Base-by-base conservation (phyloP, 1,284 basidiomycete species). In the Puccinia triticina region DNA sequence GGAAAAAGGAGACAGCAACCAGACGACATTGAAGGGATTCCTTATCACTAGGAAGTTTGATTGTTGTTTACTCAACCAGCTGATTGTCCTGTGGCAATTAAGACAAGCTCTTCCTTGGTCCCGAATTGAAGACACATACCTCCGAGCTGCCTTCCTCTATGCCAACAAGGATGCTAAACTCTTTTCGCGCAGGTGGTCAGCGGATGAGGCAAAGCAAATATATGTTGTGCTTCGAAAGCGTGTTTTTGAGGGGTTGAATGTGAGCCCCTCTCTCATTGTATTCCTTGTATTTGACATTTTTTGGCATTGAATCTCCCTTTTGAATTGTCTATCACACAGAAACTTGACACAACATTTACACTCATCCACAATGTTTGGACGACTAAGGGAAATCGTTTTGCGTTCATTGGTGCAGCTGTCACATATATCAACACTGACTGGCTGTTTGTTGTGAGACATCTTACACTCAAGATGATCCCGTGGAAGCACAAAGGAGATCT, bases 301-400 rank as follows among this genome's bases (percentile, higher is more conserved):
- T 8, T 59, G 16, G 57, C 43, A 46, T 14, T 46, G 14, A 46
- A n/a, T n/a, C n/a, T n/a, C n/a, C n/a, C 43, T 46, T 18, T n/a
- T 29, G 26, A 14, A 21, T 14, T 23, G n/a, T n/a, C n/a, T n/a
- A n/a, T n/a, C n/a, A n/a, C n/a, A n/a, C n/a, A 46, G 43, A 46
- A 46, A 8, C 43, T 46, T 46, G 43, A 46, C 43, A 46, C 43
- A 8, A 46, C 7, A 14, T 46, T 46, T 14, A 46, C 43, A 7
- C 43, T 46, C 43, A 46, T 46, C 43, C 43, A 46, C 14, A 14
- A 46, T 14, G 43, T 46, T 8, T 46, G 43, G 43, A 71, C 67
- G 12, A 34, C 67, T 16, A 71, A 71, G 40, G 72, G 48, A 7
- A 74, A 74, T 50, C 48, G 50, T 8, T 67, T 40, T 67, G 64